These are phyloP conservation scores for Jatropha podagrica DNA, from an alignment of 441 rosid species.

Conservation along the genomic window DNA sequence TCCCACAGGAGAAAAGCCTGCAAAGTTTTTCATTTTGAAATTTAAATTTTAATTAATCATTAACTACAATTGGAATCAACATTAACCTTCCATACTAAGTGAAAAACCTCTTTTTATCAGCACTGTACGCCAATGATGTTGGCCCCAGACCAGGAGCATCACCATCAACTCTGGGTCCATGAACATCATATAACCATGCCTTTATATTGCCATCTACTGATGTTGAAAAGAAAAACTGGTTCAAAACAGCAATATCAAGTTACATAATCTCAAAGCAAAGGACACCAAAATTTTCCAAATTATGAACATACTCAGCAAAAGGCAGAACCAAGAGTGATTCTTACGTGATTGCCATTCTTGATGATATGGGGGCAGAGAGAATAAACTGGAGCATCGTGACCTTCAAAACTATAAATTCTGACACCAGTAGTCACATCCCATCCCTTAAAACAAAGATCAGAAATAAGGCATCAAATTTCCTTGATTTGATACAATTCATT, in stretches of 20 bases:
- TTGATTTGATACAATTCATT: background rate
- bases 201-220: constrained; percentile 57
- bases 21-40: background rate
- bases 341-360: constrained; percentile 45
- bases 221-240: constrained; percentile 54
- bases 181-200: constrained; percentile 53
- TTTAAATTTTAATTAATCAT: background rate
- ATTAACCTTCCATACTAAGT: constrained; percentile 12
- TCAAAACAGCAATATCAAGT: constrained; percentile 8
- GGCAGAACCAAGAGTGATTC: constrained; percentile 6
- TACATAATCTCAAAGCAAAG: background rate
- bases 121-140: constrained; percentile 51
- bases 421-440: constrained; percentile 49
- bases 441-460: constrained; percentile 32
- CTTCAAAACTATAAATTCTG: constrained; percentile 44
- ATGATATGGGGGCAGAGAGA: constrained; percentile 48
- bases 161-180: constrained; percentile 46
- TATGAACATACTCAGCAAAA: background rate
- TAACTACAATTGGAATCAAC: background rate
- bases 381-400: constrained; percentile 57
- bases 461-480: background rate
- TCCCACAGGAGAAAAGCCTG: constrained; percentile 63
- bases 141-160: constrained; percentile 56
- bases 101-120: constrained; percentile 44
- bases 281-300: background rate